A percentile compares a stretch with the other conserved stretches of the same genome.
phyloP scores from a whole-genome alignment of 352 stramenopile genomes.

The Globisporangium parvum region DNA sequence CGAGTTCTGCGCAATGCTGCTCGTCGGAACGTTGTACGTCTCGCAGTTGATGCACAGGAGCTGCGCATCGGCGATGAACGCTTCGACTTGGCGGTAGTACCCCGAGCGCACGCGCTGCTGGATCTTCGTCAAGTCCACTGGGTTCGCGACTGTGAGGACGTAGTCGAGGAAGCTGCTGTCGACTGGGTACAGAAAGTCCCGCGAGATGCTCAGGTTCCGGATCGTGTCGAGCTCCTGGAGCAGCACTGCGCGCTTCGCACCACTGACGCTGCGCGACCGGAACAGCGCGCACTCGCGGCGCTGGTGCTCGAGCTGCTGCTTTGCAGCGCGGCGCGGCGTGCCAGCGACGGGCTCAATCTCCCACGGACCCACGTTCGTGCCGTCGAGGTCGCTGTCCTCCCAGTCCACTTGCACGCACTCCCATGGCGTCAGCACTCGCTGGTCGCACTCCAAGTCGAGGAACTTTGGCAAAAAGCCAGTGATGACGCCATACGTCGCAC shows the following conservation, averaged over 20 bases:
- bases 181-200: slow-evolving; percentile 79
- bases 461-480: slow-evolving; percentile 31
- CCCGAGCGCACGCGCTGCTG: slow-evolving; percentile 44
- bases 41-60: slow-evolving; percentile 76
- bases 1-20: slow-evolving; percentile 76
- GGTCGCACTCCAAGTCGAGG: slow-evolving; percentile 1
- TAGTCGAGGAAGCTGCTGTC: slow-evolving; percentile 75
- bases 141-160: slow-evolving; percentile 73
- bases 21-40: slow-evolving; percentile 80
- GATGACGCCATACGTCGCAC: slow-evolving; percentile 64
- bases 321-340: slow-evolving; percentile 26
- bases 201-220: slow-evolving; percentile 62
- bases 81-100: slow-evolving; percentile 85
- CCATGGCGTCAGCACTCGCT: slow-evolving; percentile 50
- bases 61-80: slow-evolving; percentile 70
- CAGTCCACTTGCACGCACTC: slow-evolving; percentile 70
- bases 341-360: slow-evolving; percentile 56
- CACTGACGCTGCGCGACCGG: slow-evolving; percentile 44
- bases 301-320: slow-evolving; percentile 32
- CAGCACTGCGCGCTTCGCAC: slow-evolving; percentile 37
- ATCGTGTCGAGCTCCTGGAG: slow-evolving; percentile 53
- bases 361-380: slow-evolving; percentile 69
- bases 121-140: slow-evolving; percentile 82
- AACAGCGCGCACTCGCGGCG: slow-evolving; percentile 32
- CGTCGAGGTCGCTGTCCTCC: slow-evolving; percentile 66